phyloP scores from a whole-genome alignment of 495 filamentous ascomycete genomes.

The Penicillium pulvis region DNA sequence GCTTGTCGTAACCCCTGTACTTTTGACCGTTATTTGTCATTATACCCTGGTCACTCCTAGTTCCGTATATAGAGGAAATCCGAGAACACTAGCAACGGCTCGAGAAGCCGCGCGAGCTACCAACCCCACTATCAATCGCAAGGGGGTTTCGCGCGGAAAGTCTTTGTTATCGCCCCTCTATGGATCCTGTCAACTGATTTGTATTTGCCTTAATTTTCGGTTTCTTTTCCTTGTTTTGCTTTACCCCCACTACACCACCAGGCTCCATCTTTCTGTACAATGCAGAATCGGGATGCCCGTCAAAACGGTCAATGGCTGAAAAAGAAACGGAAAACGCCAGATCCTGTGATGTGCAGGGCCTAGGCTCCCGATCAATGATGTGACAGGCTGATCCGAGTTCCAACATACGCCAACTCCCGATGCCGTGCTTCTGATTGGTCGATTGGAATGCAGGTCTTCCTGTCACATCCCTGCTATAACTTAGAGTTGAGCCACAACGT shows the following conservation, averaged over 20 bases:
- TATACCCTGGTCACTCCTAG: not conserved
- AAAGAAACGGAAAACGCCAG: not conserved
- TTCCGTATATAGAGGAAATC: not conserved
- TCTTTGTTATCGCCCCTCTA: conserved; percentile 15
- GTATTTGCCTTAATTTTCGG: not conserved
- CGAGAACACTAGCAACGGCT: conserved; percentile 14
- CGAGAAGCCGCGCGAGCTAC: conserved; percentile 10
- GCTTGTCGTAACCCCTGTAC: not conserved
- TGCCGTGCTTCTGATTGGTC: conserved; percentile 5
- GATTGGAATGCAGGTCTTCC: not conserved
- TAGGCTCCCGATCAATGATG: not conserved
- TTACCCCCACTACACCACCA: conserved; percentile 1
- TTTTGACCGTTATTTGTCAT: conserved; percentile 10
- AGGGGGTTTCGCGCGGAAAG: conserved; percentile 12
- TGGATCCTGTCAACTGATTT: not conserved
- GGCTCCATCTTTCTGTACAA: not conserved
- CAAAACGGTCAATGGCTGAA: not conserved
- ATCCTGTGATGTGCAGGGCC: conserved; percentile 1
- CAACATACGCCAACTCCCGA: not conserved
- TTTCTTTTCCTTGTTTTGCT: not conserved
- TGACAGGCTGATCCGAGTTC: not conserved
- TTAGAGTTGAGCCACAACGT: conserved; percentile 13
- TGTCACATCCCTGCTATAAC: conserved; percentile 11
- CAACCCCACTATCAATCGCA: conserved; percentile 14
- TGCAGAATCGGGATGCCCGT: conserved; percentile 10